phyloP scores from a whole-genome alignment of 768 basidiomycete species.

The Tremella fuciformis region DNA sequence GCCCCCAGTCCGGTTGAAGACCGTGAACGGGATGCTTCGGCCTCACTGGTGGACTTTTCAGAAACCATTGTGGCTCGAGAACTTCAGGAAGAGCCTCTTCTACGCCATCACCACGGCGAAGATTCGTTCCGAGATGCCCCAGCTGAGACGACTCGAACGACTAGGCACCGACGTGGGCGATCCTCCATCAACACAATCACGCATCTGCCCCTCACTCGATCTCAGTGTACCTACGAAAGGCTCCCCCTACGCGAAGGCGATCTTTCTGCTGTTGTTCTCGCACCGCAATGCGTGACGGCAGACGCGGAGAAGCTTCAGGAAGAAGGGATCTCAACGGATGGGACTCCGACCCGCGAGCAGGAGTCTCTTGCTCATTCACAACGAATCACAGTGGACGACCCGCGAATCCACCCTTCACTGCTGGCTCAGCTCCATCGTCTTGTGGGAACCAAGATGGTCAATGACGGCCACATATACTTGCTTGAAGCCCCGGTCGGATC shows the following conservation, averaged over 20 bases:
- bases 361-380: conserved; percentile 20
- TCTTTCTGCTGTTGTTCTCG: conserved; percentile 30
- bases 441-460: conserved; percentile 28
- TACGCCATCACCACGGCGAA: conserved; percentile 28
- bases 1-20: background rate
- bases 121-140: conserved; percentile 1
- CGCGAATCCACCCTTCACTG: conserved; percentile 21
- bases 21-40: background rate
- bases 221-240: conserved; percentile 47
- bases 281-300: conserved; percentile 36
- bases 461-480: conserved; percentile 38
- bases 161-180: background rate
- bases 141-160: background rate
- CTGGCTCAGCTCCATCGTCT: conserved; percentile 29
- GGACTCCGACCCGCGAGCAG: conserved; percentile 28
- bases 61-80: conserved; percentile 1
- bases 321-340: conserved; percentile 28
- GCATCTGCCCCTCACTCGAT: conserved; percentile 38
- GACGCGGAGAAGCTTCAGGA: conserved; percentile 24
- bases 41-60: background rate
- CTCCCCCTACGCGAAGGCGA: conserved; percentile 31
- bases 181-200: conserved; percentile 7
- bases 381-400: conserved; percentile 18
- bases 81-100: conserved; percentile 9
- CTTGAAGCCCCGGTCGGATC: conserved; percentile 6